Percentiles rank a stretch among this genome's conserved stretches.
phyloP scores from a whole-genome alignment of 2,329 filamentous ascomycete genomes.

The Alternaria ventricosa region DNA sequence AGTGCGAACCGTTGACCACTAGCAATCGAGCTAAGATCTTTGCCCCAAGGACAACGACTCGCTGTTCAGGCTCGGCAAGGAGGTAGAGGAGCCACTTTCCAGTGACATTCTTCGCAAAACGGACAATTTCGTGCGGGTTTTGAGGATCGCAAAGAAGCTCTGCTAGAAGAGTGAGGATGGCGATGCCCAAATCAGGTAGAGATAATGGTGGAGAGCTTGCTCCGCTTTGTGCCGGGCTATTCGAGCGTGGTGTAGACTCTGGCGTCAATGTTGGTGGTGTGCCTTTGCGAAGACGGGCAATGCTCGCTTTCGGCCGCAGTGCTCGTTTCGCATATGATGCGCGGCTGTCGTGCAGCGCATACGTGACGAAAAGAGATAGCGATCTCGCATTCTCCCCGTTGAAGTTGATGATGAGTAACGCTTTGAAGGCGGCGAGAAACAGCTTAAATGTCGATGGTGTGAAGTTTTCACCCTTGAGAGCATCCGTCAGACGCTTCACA shows the following conservation, averaged over 20 bases:
- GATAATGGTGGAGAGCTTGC: constrained; percentile 47
- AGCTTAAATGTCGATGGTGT: constrained; percentile 73
- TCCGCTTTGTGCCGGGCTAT: constrained; percentile 36
- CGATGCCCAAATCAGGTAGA: constrained; percentile 74
- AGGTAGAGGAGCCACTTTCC: constrained; percentile 97
- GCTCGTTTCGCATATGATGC: constrained; percentile 48
- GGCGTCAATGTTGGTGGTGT: constrained; percentile 37
- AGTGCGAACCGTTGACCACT: constrained; percentile 79
- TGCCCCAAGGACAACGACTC: constrained; percentile 79
- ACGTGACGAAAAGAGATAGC: constrained; percentile 90
- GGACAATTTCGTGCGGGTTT: constrained; percentile 73
- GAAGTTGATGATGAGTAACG: constrained; percentile 79
- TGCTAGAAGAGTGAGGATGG: constrained; percentile 78
- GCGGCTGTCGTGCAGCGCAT: constrained; percentile 75
- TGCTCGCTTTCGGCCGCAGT: constrained; percentile 44
- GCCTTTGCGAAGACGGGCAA: constrained; percentile 37
- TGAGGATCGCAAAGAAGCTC: constrained; percentile 77
- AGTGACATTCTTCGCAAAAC: constrained; percentile 92
- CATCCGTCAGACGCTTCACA: constrained; percentile 87
- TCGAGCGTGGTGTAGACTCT: constrained; percentile 38
- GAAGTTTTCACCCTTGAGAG: constrained; percentile 83
- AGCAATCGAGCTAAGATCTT: constrained; percentile 86
- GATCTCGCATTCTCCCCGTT: constrained; percentile 86
- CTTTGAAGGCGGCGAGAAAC: constrained; percentile 80
- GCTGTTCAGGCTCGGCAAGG: constrained; percentile 82